Evolutionary conservation across 257 asterid species (phyloP).

Genomic region (Lavandula angustifolia): DNA sequence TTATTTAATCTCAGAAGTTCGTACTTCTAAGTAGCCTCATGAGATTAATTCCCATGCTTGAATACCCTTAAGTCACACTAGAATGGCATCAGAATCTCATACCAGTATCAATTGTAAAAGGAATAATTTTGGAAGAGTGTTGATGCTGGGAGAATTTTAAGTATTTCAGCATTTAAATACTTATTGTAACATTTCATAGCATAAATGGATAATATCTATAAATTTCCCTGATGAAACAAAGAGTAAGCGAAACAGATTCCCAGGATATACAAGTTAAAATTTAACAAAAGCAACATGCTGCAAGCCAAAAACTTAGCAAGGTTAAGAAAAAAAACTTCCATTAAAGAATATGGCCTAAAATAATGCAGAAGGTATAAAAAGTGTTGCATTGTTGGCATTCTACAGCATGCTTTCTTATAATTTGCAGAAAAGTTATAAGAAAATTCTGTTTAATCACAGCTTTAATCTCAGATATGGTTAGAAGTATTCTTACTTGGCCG

Average conservation of each 20-base stretch:
- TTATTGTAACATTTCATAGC: neutral
- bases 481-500: conserved; percentile 57
- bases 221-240: neutral
- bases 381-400: neutral
- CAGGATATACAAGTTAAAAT: neutral
- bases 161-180: neutral
- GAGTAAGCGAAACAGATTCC: neutral
- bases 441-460: neutral
- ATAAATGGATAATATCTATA: neutral
- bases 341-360: neutral
- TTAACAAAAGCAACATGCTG: neutral
- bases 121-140: neutral
- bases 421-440: neutral
- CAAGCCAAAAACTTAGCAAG: neutral
- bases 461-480: neutral
- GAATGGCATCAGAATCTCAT: conserved; percentile 12
- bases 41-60: neutral
- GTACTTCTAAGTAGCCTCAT: neutral
- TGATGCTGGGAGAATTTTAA: neutral
- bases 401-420: conserved; percentile 1
- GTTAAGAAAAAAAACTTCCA: neutral
- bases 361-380: conserved; percentile 1
- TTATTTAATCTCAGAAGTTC: neutral
- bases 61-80: neutral
- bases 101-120: neutral